These are phyloP conservation scores for Pleurotus salmoneostramineus DNA, from an alignment of 768 basidiomycete species.

Conservation along the genomic window DNA sequence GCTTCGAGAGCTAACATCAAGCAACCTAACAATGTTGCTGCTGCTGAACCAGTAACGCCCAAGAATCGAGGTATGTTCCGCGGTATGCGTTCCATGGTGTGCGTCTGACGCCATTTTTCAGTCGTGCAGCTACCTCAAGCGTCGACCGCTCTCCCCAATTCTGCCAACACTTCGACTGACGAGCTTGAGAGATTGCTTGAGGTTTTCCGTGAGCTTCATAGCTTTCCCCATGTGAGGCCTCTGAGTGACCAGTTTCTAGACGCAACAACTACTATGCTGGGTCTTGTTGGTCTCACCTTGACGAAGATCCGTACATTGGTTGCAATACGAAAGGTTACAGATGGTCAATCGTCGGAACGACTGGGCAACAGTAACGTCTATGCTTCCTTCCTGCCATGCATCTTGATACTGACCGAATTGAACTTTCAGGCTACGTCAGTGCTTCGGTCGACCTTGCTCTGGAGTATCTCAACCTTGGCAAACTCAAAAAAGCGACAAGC, in stretches of 20 bases:
- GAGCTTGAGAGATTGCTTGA: constrained; percentile 38
- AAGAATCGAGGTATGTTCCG: background rate
- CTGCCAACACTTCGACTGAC: constrained; percentile 16
- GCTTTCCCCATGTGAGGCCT: background rate
- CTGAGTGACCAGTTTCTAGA: constrained; percentile 29
- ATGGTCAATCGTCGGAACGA: constrained; percentile 34
- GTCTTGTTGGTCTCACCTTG: constrained; percentile 63
- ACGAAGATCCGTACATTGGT: constrained; percentile 67
- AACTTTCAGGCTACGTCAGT: constrained; percentile 38
- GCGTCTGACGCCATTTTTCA: too few relatives aligned
- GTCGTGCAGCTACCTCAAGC: background rate
- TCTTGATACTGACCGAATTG: background rate
- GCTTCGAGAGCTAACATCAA: constrained; percentile 37
- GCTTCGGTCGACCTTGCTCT: constrained; percentile 71
- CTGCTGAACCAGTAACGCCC: background rate
- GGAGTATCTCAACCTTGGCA: constrained; percentile 80
- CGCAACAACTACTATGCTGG: constrained; percentile 57
- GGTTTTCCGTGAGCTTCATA: constrained; percentile 47
- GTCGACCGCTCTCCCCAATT: constrained; percentile 22
- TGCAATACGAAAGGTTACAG: constrained; percentile 56
- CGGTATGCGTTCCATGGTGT: too few relatives aligned
- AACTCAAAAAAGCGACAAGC: constrained; percentile 55
- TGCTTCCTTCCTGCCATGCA: background rate
- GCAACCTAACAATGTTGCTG: background rate
- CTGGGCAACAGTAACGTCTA: constrained; percentile 43